These are phyloP conservation scores for Kalmanozyma brasiliensis DNA, from an alignment of 1,284 basidiomycete species.

Conservation along the genomic window DNA sequence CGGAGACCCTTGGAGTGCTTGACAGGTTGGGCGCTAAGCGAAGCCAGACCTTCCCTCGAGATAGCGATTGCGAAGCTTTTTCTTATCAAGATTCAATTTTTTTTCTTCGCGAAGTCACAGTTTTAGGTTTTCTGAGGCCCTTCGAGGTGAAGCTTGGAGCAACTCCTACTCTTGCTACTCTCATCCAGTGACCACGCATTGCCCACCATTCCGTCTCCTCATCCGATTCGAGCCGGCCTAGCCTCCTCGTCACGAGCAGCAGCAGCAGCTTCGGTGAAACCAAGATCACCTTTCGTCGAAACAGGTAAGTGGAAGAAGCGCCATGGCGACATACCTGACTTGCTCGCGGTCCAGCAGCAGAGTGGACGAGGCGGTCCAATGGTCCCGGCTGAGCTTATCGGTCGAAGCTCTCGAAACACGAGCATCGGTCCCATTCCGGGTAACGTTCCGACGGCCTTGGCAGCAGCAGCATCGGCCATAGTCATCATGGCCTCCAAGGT, in stretches of 20 bases:
- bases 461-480: too few relatives aligned
- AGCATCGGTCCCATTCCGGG: too few relatives aligned
- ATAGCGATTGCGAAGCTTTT: slow-evolving; percentile 1
- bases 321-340: not conserved
- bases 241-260: slow-evolving; percentile 39
- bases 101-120: too few relatives aligned
- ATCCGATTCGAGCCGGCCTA: slow-evolving; percentile 20
- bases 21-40: not conserved
- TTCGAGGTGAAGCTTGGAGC: not conserved
- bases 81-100: slow-evolving; percentile 13
- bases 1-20: too few relatives aligned
- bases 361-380: slow-evolving; percentile 2
- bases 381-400: too few relatives aligned
- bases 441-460: too few relatives aligned
- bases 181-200: slow-evolving; percentile 15
- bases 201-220: slow-evolving; percentile 38
- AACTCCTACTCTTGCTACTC: slow-evolving; percentile 1
- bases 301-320: slow-evolving; percentile 29
- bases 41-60: not conserved
- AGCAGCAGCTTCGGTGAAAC: slow-evolving; percentile 12
- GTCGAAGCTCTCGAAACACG: too few relatives aligned
- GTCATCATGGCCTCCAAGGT: too few relatives aligned
- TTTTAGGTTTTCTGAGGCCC: slow-evolving; percentile 16
- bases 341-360: slow-evolving; percentile 8
- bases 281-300: slow-evolving; percentile 9